Base-by-base conservation (phyloP, 2,329 filamentous ascomycete species). In the Colletotrichum truncatum region DNA sequence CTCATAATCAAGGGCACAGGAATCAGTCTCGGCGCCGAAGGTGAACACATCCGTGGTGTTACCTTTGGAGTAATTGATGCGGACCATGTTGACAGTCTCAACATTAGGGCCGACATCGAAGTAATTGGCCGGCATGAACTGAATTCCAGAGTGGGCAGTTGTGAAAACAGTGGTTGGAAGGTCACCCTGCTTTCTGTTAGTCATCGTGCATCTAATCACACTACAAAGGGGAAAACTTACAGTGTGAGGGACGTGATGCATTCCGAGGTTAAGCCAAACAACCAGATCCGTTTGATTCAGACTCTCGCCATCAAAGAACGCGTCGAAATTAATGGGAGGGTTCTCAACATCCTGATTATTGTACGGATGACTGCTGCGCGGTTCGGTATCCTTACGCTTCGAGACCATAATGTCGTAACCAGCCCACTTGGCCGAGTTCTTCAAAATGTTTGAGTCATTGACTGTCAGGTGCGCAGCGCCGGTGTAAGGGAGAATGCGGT, bases 181-280 rank as follows among this genome's bases (percentile, higher is more conserved):
- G 67, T 85, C 82, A 10, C 64, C 63, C 61, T 62, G 8, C 21
- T 3, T 11, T 10, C 12, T 6, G 10, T 51, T 36, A 34, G 43
- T 46, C 6, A 45, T 16, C 3, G 21, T 18, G 6, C 3, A 8
- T 16, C 4, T 9, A 4, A 11, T 39, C n/a, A 9, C 7, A 28
- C 4, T 14, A 4, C 4, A 6, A 6, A 4, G 8, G 23, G 8
- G n/a, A 32, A 30, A 38, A 56, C 60, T 53, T 43, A 68, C 80
- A 2, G 84, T 82, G 69, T 85, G 81, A 9, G 85, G 83, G n/a
- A 87, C 73, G 70, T 88, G 86, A 69, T 88, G 85, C 82, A 85
- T 87, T 14, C 86, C 86, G 7, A 80, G 69, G 66, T 80, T 87
- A 64, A 87, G 78, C 80, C 82, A 87, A 11, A 87, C 56, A 3